Percentiles rank a stretch among this genome's conserved stretches.
Conservation (phyloP, 2,329 filamentous ascomycete genomes). For the Moelleriella libera region DNA sequence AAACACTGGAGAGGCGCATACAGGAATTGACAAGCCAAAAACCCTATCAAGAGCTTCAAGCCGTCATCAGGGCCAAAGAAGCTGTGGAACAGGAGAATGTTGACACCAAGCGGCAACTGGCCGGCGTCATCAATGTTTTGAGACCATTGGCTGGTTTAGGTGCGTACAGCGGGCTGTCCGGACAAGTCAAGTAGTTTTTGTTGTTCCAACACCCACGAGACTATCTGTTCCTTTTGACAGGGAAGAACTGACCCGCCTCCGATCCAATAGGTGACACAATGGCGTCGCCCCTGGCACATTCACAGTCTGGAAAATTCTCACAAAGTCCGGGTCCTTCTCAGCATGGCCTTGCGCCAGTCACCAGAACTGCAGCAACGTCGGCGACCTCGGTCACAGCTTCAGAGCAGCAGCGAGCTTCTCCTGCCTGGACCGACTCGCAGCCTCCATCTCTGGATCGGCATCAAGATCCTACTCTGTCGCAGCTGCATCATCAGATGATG, state of each 20-base stretch:
- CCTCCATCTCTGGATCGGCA: neutral
- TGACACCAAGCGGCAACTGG: slow-evolving; percentile 57
- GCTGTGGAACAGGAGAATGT: slow-evolving; percentile 65
- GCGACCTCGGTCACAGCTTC: neutral
- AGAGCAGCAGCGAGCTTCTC: neutral
- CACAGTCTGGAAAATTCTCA: neutral
- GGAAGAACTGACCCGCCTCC: no score
- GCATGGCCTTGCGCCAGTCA: neutral
- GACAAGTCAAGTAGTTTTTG: neutral
- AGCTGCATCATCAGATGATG: slow-evolving; percentile 32
- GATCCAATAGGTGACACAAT: neutral
- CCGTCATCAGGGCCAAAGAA: slow-evolving; percentile 62
- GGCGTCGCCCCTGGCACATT: neutral
- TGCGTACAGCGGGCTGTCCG: slow-evolving; percentile 4
- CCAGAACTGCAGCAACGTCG: neutral
- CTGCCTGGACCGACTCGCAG: neutral
- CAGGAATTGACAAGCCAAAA: slow-evolving; percentile 65
- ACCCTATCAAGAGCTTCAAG: slow-evolving; percentile 72
- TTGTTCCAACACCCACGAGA: no score
- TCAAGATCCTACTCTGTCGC: slow-evolving; percentile 5
- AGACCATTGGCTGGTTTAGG: slow-evolving; percentile 37
- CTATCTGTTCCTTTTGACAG: no score
- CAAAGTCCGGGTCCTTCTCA: neutral
- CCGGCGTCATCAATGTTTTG: slow-evolving; percentile 48
- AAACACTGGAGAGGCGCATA: slow-evolving; percentile 57